Evolutionary conservation across 345 rosid species (phyloP).

Genomic region (Adansonia digitata): DNA sequence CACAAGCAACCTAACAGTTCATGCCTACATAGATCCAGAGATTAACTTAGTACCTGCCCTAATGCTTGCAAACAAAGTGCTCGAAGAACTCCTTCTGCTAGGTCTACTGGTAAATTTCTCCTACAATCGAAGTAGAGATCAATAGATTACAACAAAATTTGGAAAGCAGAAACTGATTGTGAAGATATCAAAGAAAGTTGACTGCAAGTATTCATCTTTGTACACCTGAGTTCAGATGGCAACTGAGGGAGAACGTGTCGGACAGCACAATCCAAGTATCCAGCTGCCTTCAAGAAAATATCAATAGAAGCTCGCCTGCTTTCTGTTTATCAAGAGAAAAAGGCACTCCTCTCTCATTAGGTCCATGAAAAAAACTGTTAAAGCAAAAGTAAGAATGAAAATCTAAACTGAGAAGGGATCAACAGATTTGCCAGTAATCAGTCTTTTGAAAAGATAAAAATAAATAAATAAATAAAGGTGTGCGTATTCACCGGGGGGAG

Average conservation of each 20-base stretch:
- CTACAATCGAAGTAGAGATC: slow-evolving; percentile 33
- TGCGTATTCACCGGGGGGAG: too few species aligned
- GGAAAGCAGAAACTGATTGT: slow-evolving; percentile 6
- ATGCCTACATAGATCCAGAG: slow-evolving; percentile 17
- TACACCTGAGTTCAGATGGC: slow-evolving; percentile 67
- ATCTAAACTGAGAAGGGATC: background rate
- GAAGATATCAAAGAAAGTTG: slow-evolving; percentile 4
- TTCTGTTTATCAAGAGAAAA: slow-evolving; percentile 42
- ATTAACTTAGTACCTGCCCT: slow-evolving; percentile 67
- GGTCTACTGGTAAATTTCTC: slow-evolving; percentile 88
- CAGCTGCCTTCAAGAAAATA: slow-evolving; percentile 95
- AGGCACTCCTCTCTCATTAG: background rate
- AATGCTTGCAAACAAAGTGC: slow-evolving; percentile 93
- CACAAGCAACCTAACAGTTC: slow-evolving; percentile 2
- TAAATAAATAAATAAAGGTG: too few species aligned
- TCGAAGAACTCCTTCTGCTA: slow-evolving; percentile 86
- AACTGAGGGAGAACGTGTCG: slow-evolving; percentile 87
- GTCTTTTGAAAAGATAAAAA: background rate
- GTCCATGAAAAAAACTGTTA: background rate
- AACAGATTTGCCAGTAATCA: background rate
- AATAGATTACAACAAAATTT: slow-evolving; percentile 7
- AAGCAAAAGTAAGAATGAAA: background rate
- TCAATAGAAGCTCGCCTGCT: slow-evolving; percentile 82
- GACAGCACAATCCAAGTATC: slow-evolving; percentile 90
- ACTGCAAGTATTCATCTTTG: slow-evolving; percentile 11